Evolutionary conservation across 371 early-diverging fungal genomes (phyloP), one percentile per base, ranked within the genome.

Genomic region (Ordospora pajunii): DNA sequence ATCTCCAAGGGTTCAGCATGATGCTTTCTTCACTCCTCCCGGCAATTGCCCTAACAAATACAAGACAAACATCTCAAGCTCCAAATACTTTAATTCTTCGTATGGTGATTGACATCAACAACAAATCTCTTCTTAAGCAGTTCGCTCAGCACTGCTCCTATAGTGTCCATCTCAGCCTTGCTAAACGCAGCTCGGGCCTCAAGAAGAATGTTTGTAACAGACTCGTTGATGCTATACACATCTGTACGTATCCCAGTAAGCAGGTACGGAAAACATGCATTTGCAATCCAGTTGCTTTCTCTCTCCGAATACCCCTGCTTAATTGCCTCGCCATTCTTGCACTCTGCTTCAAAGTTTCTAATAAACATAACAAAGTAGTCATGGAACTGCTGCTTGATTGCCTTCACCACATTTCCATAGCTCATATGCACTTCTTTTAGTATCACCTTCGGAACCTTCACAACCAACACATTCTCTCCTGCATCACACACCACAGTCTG

Each of bases 31-130:
- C 32, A 32, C 32, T 32, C 32, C 1, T 32, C 32, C 32, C 32
- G 32, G 32, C 32, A 32, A 32, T 32, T 5, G 32, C 32, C 32
- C 32, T 5, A 32, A 32, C 63, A 70, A 45, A 70, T 32, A 62
- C 49, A 49, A 67, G 50, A 25, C 75, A 53, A 52, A 45, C 65
- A 67, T 17, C 58, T 67, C 25, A 46, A 68, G 40, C 63, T 58
- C 58, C 58, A 37, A 58, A 37, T 37, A 50, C 17, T 67, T 50
- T 73, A 66, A 63, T 63, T 67, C 64, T 76, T 71, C 66, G 77
- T 74, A 67, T 80, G 77, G 66, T 76, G 73, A 44, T 80, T 80
- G 14, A 65, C 72, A 25, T 53, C 64, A 76, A 83, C 74, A 25
- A 54, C 11, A 10, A 68, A 77, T 11, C 78, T 83, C 62, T 73